Evolutionary conservation across 768 basidiomycete species (phyloP).

Genomic region (Termitomyces sp.): DNA sequence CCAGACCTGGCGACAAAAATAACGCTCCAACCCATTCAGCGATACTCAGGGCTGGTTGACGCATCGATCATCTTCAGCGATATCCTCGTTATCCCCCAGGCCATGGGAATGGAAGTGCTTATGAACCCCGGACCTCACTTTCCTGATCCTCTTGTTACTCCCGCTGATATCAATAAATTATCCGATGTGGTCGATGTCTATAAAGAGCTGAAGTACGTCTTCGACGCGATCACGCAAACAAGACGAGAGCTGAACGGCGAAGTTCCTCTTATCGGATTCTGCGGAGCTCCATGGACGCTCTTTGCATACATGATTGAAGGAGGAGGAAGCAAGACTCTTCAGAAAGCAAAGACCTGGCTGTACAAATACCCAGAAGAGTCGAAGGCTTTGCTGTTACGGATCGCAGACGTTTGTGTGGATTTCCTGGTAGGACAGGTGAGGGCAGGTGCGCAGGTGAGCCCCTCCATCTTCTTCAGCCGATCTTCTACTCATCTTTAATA

Average conservation of each 20-base stretch:
- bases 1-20: conserved; percentile 86
- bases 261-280: conserved; percentile 96
- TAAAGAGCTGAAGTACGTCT: conserved; percentile 87
- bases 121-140: conserved; percentile 94
- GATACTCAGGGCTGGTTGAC: conserved; percentile 83
- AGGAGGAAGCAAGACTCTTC: conserved; percentile 84
- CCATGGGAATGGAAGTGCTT: conserved; percentile 91
- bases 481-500: background rate
- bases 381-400: conserved; percentile 65
- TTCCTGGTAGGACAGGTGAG: conserved; percentile 89
- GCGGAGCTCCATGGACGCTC: conserved; percentile 96
- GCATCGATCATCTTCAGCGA: conserved; percentile 98
- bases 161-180: conserved; percentile 66
- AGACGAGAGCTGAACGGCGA: conserved; percentile 76
- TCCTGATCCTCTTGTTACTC: conserved; percentile 77
- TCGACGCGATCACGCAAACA: conserved; percentile 84
- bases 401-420: conserved; percentile 88
- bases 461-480: background rate
- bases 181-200: conserved; percentile 64
- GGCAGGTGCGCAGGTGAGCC: conserved; percentile 89
- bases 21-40: conserved; percentile 90
- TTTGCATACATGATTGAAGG: conserved; percentile 99
- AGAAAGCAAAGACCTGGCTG: conserved; percentile 91
- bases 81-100: conserved; percentile 96
- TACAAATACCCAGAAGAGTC: conserved; percentile 87